Base-by-base conservation (phyloP, 805 yeast genomes). In the Pichia exigua region DNA sequence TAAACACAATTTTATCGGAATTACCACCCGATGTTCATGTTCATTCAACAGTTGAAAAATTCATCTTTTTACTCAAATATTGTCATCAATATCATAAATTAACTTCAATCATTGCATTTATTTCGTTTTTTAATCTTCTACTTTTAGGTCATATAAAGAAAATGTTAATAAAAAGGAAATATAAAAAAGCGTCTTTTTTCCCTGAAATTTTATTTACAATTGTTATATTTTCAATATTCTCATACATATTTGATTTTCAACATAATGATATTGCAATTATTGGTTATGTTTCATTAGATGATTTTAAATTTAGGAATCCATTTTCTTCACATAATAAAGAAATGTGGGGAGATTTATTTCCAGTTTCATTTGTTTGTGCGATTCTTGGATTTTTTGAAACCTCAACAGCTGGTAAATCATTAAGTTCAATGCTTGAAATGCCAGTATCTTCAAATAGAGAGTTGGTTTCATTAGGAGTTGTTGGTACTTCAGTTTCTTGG, bases 361-460 rank as follows among this genome's bases (percentile, higher is more conserved):
- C 81, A n/a, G 76, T 92, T 0, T 79, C 94, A 0, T 80, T 90
- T 54, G 75, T 85, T 52, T 80, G 87, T 55, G 95, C 97, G 0
- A 78, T 89, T 62, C 70, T 92, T 39, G 98, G 98, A 0, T 89
- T 92, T 63, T 87, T 92, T 59, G 97, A 92, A 65, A 84, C 95
- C 9, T 87, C 97, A 0, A 90, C 96, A 0, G 97, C 97, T 0
- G 86, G 91, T 20, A 88, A 94, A 65, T 79, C 95, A 0, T 70
- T 94, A 27, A 94, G 95, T 1, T 76, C 91, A 1, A 73, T 76
- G n/a, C 81, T 80, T 56, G 85, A 87, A 55, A 63, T 78, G 38
- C 83, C 88, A 0, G 78, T 90, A 12, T 87, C 96, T 0, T 80
- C 95, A 18, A 91, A 94, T 65, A 77, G 97, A 54, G 99, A 92